Conservation (phyloP, 2,329 filamentous ascomycete genomes). For the Trichoderma polysporum region DNA sequence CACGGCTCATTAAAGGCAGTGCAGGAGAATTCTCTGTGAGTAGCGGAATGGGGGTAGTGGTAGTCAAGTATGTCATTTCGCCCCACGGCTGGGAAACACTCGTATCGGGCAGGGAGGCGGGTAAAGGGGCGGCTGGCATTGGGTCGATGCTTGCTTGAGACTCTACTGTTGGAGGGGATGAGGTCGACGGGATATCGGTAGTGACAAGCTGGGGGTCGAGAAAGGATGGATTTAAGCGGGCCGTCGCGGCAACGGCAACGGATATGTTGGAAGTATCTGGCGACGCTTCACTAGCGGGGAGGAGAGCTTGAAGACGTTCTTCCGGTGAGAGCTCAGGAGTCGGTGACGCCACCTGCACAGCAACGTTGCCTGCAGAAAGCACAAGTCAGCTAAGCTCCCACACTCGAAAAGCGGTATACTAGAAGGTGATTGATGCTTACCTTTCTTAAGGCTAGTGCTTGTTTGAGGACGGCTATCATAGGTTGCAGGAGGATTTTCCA, state of each 20-base stretch:
- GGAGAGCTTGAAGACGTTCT: slow-evolving; percentile 51
- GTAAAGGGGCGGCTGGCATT: background rate
- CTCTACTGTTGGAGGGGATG: slow-evolving; percentile 33
- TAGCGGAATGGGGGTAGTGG: slow-evolving; percentile 34
- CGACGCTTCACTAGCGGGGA: slow-evolving; percentile 38
- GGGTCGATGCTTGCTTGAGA: slow-evolving; percentile 6
- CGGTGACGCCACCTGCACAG: slow-evolving; percentile 24
- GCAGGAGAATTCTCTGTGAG: slow-evolving; percentile 33
- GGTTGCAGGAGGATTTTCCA: slow-evolving; percentile 54
- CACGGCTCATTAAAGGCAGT: slow-evolving; percentile 39
- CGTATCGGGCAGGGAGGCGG: slow-evolving; percentile 27
- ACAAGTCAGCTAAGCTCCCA: slow-evolving; percentile 23
- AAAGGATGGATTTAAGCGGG: slow-evolving; percentile 54
- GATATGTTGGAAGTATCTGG: slow-evolving; percentile 52
- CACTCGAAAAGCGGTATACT: background rate
- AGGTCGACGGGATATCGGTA: slow-evolving; percentile 32
- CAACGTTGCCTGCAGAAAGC: slow-evolving; percentile 17
- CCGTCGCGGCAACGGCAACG: slow-evolving; percentile 57
- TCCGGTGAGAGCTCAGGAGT: slow-evolving; percentile 44
- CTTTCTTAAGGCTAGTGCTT: slow-evolving; percentile 26
- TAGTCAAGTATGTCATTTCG: slow-evolving; percentile 51
- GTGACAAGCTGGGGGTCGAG: slow-evolving; percentile 52
- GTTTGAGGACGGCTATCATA: slow-evolving; percentile 42
- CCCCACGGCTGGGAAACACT: slow-evolving; percentile 49
- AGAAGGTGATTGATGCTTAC: slow-evolving; percentile 25